Conservation (phyloP, 1,139 yeast species). For the Saccharomyces hybrid region DNA sequence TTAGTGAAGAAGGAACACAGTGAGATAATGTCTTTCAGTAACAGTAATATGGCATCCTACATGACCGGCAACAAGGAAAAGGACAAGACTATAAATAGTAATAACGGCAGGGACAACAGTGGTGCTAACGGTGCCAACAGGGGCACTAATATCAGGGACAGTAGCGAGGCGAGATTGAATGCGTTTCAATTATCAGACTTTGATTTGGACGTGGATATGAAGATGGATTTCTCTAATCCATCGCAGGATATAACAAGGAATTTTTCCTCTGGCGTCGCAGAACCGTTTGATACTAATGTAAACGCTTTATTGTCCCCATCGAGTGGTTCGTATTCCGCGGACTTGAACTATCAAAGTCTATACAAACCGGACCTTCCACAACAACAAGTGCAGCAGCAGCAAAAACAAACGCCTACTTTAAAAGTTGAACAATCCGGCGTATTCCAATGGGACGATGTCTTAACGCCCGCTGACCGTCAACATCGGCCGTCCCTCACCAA, state of each 20-base stretch:
- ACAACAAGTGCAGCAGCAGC: neutral
- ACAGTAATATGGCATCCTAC: neutral
- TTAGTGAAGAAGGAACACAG: neutral
- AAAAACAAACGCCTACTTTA: conserved; percentile 8
- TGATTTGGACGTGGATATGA: neutral
- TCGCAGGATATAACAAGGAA: neutral
- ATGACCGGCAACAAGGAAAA: neutral
- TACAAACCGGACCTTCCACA: neutral
- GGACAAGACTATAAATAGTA: neutral
- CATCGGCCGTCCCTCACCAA: neutral
- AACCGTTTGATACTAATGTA: neutral
- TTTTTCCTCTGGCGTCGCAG: neutral
- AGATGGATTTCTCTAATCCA: neutral
- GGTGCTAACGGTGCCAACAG: neutral
- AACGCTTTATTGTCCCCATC: neutral
- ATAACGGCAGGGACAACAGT: neutral
- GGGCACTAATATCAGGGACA: neutral
- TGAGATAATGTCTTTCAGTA: neutral
- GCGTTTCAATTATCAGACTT: neutral
- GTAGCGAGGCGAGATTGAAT: neutral
- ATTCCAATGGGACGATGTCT: neutral
- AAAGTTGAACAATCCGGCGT: conserved; percentile 8
- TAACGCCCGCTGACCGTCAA: neutral
- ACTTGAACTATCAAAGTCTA: neutral
- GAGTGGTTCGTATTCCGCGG: neutral